A percentile compares a stretch with the other conserved stretches of the same genome.
phyloP scores from a whole-genome alignment of 805 yeast genomes.

The Wickerhamiella shivajii region DNA sequence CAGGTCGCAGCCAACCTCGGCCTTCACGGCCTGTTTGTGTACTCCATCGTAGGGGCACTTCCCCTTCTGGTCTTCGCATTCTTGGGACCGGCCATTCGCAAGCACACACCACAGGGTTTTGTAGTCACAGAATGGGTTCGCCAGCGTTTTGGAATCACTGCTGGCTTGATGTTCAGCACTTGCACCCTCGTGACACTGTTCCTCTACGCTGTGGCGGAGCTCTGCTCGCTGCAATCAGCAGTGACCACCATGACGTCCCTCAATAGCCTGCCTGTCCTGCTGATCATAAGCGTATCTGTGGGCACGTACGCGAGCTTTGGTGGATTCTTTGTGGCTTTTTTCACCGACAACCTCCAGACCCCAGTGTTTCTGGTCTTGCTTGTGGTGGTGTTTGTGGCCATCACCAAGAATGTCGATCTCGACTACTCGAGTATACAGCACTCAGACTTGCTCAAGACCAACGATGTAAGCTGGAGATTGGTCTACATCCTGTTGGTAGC shows the following conservation, averaged over 20 bases:
- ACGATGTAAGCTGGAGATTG: conserved; percentile 77
- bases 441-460: conserved; percentile 47
- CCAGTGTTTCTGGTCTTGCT: conserved; percentile 48
- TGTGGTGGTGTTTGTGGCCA: conserved; percentile 59
- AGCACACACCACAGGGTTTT: conserved; percentile 75
- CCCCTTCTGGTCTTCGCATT: conserved; percentile 73
- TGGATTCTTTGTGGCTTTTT: conserved; percentile 76
- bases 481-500: conserved; percentile 74
- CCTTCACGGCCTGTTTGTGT: conserved; percentile 72
- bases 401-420: conserved; percentile 51
- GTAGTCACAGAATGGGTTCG: conserved; percentile 89
- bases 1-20: conserved; percentile 80
- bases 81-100: conserved; percentile 67
- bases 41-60: conserved; percentile 62
- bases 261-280: conserved; percentile 63
- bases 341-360: conserved; percentile 79
- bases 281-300: conserved; percentile 80
- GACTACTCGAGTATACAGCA: conserved; percentile 47
- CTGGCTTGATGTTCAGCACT: conserved; percentile 61
- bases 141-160: conserved; percentile 54
- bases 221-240: conserved; percentile 65
- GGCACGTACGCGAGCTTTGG: conserved; percentile 78
- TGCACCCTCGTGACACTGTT: conserved; percentile 77
- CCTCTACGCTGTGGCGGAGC: conserved; percentile 74
- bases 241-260: conserved; percentile 64